Evolutionary conservation across 768 basidiomycete genomes (phyloP).

Genomic region (Panellus pusillus): DNA sequence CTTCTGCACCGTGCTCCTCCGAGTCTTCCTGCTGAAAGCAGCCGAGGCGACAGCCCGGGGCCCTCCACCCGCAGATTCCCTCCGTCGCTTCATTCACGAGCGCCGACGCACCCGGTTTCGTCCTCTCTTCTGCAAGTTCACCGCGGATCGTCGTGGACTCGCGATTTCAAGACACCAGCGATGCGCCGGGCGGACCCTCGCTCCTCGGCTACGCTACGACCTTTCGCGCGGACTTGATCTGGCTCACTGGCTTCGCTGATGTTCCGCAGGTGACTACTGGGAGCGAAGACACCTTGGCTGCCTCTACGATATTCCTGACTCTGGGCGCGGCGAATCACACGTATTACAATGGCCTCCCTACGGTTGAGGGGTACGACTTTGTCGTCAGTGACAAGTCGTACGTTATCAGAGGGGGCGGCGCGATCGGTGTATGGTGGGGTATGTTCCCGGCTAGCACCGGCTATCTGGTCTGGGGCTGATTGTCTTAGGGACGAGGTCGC

Average conservation of each 20-base stretch:
- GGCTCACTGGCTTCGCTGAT: conserved; percentile 29
- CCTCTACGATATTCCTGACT: conserved; percentile 31
- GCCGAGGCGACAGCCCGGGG: too few relatives aligned
- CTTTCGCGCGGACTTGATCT: conserved; percentile 36
- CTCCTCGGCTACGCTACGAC: conserved; percentile 36
- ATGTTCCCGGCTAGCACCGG: neutral
- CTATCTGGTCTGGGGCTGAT: neutral
- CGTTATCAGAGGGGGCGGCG: conserved; percentile 33
- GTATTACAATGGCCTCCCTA: conserved; percentile 36
- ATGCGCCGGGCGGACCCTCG: conserved; percentile 25
- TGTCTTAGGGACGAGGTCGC: conserved; percentile 31
- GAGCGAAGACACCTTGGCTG: neutral
- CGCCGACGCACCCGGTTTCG: conserved; percentile 26
- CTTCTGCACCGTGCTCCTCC: too few relatives aligned
- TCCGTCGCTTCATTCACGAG: conserved; percentile 35
- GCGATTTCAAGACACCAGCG: conserved; percentile 18
- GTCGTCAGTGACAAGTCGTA: conserved; percentile 28
- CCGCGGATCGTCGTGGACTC: conserved; percentile 39
- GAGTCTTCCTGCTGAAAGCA: too few relatives aligned
- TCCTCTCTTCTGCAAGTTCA: conserved; percentile 28
- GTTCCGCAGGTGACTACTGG: conserved; percentile 23
- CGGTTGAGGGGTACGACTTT: conserved; percentile 42
- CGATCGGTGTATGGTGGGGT: conserved; percentile 46
- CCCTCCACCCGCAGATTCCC: conserved; percentile 34
- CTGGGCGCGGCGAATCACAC: conserved; percentile 29